A percentile compares a stretch with the other conserved stretches of the same genome.
Conservation (phyloP, 495 filamentous ascomycete species). For the Penicillium simplicissimum region DNA sequence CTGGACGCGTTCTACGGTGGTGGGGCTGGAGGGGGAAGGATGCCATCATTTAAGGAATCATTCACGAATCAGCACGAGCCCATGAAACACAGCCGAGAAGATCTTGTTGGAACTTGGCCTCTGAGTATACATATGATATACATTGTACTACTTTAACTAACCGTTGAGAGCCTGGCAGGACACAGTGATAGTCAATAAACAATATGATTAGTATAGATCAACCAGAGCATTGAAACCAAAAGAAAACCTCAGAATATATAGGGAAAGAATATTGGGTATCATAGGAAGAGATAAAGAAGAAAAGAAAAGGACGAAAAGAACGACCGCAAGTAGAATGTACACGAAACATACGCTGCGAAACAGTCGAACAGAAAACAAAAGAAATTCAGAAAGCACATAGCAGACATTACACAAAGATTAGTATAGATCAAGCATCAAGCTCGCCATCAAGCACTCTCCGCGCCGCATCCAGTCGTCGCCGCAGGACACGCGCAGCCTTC, state of each 20-base stretch:
- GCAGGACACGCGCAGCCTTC: conserved; percentile 61
- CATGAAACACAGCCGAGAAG: too few species aligned
- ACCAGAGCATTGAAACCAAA: neutral
- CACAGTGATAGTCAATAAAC: neutral
- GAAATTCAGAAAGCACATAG: conserved; percentile 7
- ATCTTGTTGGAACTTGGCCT: too few species aligned
- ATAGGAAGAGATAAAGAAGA: conserved; percentile 19
- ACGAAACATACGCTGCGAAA: conserved; percentile 17
- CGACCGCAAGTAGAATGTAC: conserved; percentile 17
- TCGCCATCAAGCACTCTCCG: conserved; percentile 69
- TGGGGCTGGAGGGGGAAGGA: conserved; percentile 5
- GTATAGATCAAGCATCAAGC: conserved; percentile 38
- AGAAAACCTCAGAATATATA: neutral
- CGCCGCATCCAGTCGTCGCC: conserved; percentile 72
- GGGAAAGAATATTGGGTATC: conserved; percentile 27
- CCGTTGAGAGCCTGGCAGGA: neutral
- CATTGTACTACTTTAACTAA: too few species aligned
- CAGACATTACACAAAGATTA: neutral
- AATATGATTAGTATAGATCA: conserved; percentile 9
- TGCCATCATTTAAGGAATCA: neutral
- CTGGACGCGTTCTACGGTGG: conserved; percentile 1
- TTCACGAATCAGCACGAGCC: neutral
- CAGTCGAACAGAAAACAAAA: conserved; percentile 7
- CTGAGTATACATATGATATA: too few species aligned
- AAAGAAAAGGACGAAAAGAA: conserved; percentile 16